Percentiles rank a stretch among this genome's conserved stretches.
phyloP scores from a whole-genome alignment of 2,329 filamentous ascomycete species.

The Tolypocladium tundrense region DNA sequence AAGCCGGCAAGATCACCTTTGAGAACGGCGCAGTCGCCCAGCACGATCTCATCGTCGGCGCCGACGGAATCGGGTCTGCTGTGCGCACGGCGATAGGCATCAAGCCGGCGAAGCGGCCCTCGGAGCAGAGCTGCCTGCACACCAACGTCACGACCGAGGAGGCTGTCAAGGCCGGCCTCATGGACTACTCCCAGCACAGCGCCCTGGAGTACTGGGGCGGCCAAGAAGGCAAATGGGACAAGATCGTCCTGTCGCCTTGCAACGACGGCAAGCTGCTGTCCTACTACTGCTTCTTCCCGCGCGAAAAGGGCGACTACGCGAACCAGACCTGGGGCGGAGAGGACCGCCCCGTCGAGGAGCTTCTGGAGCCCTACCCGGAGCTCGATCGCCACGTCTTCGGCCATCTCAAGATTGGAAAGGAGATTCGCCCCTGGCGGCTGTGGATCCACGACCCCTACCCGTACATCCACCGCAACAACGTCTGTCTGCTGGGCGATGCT shows the following conservation, averaged over 20 bases:
- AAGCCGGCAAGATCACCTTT: conserved; percentile 39
- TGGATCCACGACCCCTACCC: conserved; percentile 53
- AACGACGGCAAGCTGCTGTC: conserved; percentile 54
- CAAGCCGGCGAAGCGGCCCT: conserved; percentile 45
- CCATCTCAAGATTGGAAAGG: conserved; percentile 49
- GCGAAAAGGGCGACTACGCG: conserved; percentile 43
- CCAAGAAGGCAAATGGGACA: conserved; percentile 51
- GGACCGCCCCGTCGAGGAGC: conserved; percentile 41
- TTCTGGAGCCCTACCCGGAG: conserved; percentile 49
- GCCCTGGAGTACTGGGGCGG: conserved; percentile 65
- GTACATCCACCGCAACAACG: conserved; percentile 38
- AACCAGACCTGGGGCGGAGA: conserved; percentile 50
- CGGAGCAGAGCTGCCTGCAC: conserved; percentile 53
- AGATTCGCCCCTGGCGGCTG: conserved; percentile 55
- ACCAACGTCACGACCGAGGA: conserved; percentile 53
- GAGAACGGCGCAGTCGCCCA: conserved; percentile 35
- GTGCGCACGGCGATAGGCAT: conserved; percentile 56
- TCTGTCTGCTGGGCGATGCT: conserved; percentile 55
- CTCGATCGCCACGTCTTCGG: conserved; percentile 46
- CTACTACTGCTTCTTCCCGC: conserved; percentile 61
- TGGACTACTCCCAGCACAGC: conserved; percentile 49
- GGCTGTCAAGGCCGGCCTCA: conserved; percentile 47
- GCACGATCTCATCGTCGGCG: conserved; percentile 53
- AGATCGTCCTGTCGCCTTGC: conserved; percentile 62
- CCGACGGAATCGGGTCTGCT: conserved; percentile 58